phyloP scores from a whole-genome alignment of 768 basidiomycete species.

The Suillus spraguei region DNA sequence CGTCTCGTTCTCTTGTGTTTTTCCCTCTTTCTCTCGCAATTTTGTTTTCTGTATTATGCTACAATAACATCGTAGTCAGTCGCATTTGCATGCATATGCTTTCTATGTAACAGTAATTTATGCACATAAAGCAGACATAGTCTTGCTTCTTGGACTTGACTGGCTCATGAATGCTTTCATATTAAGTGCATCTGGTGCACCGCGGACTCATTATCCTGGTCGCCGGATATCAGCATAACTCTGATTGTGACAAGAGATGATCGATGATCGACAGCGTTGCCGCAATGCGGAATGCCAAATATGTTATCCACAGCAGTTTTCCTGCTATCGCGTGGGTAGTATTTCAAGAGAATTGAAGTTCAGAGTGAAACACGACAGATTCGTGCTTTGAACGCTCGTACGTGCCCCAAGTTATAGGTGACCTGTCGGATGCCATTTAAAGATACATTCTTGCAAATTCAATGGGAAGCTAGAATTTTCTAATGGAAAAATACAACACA shows the following conservation, averaged over 20 bases:
- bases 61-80: slow-evolving; percentile 6
- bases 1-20: neutral
- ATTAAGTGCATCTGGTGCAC: neutral
- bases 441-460: slow-evolving; percentile 26
- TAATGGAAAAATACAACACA: neutral
- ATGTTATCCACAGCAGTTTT: slow-evolving; percentile 47
- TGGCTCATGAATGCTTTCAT: neutral
- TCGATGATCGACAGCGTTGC: slow-evolving; percentile 43
- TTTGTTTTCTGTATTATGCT: slow-evolving; percentile 4
- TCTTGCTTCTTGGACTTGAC: neutral
- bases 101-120: slow-evolving; percentile 7
- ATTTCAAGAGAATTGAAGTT: slow-evolving; percentile 43
- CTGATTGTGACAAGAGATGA: slow-evolving; percentile 52
- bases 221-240: slow-evolving; percentile 58
- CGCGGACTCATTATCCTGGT: slow-evolving; percentile 51
- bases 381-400: slow-evolving; percentile 51
- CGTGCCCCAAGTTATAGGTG: slow-evolving; percentile 46
- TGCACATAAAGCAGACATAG: slow-evolving; percentile 6
- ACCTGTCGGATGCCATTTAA: slow-evolving; percentile 46
- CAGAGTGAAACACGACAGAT: slow-evolving; percentile 37
- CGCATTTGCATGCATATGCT: slow-evolving; percentile 7
- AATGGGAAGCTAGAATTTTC: slow-evolving; percentile 36
- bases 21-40: neutral
- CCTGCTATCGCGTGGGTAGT: slow-evolving; percentile 34
- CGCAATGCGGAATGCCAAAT: slow-evolving; percentile 23